Evolutionary conservation across 1,284 basidiomycete genomes (phyloP).

Genomic region (Takashimella tepidaria): DNA sequence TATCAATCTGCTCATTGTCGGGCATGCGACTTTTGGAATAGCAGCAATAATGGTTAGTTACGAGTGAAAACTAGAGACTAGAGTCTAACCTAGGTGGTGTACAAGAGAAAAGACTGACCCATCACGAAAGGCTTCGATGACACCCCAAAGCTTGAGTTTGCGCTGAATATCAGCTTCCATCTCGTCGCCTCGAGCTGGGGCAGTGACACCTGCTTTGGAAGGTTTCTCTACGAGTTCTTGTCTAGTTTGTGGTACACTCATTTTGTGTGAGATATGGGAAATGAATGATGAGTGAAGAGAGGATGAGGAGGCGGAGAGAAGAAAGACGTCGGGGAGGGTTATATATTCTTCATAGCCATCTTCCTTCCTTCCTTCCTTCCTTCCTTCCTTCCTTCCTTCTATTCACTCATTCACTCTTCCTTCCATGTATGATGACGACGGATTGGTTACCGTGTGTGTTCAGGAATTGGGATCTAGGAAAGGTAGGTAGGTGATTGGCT

Average conservation of each 20-base stretch:
- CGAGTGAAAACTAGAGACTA: background rate
- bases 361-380: background rate
- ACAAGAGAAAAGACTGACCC: slow-evolving; percentile 47
- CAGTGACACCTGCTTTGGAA: slow-evolving; percentile 43
- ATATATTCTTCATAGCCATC: too few relatives aligned
- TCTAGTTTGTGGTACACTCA: slow-evolving; percentile 1
- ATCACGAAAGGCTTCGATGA: slow-evolving; percentile 69
- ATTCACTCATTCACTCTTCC: background rate
- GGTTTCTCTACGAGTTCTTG: slow-evolving; percentile 31
- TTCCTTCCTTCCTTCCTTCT: slow-evolving; percentile 1
- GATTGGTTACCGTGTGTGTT: background rate
- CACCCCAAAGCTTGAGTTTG: slow-evolving; percentile 60
- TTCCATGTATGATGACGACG: background rate
- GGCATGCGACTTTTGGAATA: slow-evolving; percentile 55
- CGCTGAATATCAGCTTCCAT: slow-evolving; percentile 47
- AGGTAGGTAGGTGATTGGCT: too few relatives aligned
- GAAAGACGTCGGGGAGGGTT: too few relatives aligned
- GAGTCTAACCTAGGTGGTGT: background rate
- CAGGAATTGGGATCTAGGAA: background rate
- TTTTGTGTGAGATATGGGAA: background rate
- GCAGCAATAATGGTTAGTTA: background rate
- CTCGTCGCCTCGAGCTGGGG: slow-evolving; percentile 34
- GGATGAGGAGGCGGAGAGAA: background rate
- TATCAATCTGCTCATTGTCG: slow-evolving; percentile 71
- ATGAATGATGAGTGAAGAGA: background rate